Conservation (phyloP, 129 eudicot species). For the Glebionis coronaria region DNA sequence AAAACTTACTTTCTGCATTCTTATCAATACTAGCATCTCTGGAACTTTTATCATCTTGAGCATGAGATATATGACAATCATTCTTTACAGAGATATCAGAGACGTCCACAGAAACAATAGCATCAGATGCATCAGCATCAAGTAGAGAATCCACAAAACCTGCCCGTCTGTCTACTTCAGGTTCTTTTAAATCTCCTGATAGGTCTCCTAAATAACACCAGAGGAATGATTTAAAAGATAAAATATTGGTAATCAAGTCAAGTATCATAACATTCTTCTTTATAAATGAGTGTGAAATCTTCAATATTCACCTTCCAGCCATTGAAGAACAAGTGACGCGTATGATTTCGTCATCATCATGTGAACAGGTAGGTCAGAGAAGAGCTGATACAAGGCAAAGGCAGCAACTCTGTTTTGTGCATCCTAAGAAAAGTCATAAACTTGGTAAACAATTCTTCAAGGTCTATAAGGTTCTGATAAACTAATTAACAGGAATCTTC, state of each 20-base stretch:
- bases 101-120: slow-evolving; percentile 29
- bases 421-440: slow-evolving; percentile 51
- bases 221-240: not conserved
- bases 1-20: slow-evolving; percentile 46
- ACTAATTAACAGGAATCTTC: slow-evolving; percentile 7
- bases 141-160: slow-evolving; percentile 83
- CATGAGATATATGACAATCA: slow-evolving; percentile 37
- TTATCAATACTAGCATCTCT: slow-evolving; percentile 28
- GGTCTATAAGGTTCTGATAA: slow-evolving; percentile 14
- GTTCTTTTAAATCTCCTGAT: slow-evolving; percentile 41
- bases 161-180: slow-evolving; percentile 65
- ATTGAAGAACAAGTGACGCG: slow-evolving; percentile 65
- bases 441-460: not conserved
- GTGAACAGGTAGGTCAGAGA: slow-evolving; percentile 87
- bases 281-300: not conserved
- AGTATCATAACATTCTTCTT: slow-evolving; percentile 1
- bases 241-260: slow-evolving; percentile 5
- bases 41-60: slow-evolving; percentile 24
- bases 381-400: slow-evolving; percentile 73
- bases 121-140: slow-evolving; percentile 34
- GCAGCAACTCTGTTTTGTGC: slow-evolving; percentile 98
- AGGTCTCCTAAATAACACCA: slow-evolving; percentile 48
- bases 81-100: slow-evolving; percentile 30
- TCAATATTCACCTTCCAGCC: slow-evolving; percentile 75
- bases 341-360: slow-evolving; percentile 73